Evolutionary conservation across 1,139 yeast species (phyloP).

Genomic region (Tardiomyces depauwii): DNA sequence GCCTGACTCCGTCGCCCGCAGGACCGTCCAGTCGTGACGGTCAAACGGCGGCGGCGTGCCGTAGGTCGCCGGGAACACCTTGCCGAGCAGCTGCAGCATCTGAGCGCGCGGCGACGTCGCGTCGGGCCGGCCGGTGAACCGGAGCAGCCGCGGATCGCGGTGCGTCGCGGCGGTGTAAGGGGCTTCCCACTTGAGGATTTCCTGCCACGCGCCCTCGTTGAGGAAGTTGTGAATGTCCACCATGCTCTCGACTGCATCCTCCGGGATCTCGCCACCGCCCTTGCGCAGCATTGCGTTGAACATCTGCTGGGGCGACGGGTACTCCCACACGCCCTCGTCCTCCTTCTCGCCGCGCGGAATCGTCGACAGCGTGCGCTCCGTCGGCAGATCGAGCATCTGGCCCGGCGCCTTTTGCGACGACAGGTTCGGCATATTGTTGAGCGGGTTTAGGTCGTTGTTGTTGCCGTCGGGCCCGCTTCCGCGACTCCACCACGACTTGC

Average conservation of each 20-base stretch:
- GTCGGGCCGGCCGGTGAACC: constrained; percentile 88
- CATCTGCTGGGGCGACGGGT: constrained; percentile 99
- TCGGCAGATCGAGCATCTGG: constrained; percentile 65
- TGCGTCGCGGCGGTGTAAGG: constrained; percentile 40
- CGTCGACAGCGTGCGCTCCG: constrained; percentile 70
- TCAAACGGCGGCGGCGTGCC: constrained; percentile 86
- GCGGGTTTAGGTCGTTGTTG: constrained; percentile 39
- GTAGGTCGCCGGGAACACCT: constrained; percentile 60
- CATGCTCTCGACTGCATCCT: constrained; percentile 94
- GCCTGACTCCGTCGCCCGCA: constrained; percentile 38
- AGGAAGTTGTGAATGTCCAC: constrained; percentile 93
- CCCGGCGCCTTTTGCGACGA: constrained; percentile 69
- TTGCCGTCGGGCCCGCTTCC: constrained; percentile 30
- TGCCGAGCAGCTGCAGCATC: constrained; percentile 53
- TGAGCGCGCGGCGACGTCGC: constrained; percentile 84
- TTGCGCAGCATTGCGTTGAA: constrained; percentile 92
- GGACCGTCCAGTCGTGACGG: constrained; percentile 97
- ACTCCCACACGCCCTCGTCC: constrained; percentile 81
- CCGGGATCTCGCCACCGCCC: constrained; percentile 82
- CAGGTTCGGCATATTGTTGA: constrained; percentile 80
- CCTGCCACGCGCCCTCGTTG: constrained; percentile 98
- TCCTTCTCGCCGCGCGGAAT: constrained; percentile 75
- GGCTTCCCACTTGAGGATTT: constrained; percentile 84
- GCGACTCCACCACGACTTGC: constrained; percentile 12
- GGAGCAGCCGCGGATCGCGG: constrained; percentile 62